phyloP scores from a whole-genome alignment of 768 basidiomycete species.

The Tephrocybe sp. region DNA sequence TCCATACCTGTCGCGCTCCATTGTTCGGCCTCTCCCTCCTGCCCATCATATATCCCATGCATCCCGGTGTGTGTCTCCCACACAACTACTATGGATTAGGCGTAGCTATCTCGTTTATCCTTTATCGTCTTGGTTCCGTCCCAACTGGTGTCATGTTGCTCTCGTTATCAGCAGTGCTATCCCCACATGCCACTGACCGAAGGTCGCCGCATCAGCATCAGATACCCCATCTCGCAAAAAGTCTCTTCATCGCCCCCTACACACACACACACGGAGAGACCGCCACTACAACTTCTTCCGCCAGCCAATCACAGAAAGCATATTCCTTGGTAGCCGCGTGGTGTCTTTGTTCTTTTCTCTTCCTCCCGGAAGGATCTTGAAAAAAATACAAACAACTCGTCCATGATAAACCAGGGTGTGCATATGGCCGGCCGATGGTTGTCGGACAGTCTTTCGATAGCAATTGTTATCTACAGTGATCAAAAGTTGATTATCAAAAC shows the following conservation, averaged over 20 bases:
- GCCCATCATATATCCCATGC: neutral
- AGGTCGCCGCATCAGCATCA: too few species aligned
- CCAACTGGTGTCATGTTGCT: neutral
- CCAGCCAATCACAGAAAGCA: conserved; percentile 1
- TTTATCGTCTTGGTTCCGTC: conserved; percentile 12
- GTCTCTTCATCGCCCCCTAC: too few species aligned
- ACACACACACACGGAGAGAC: too few species aligned
- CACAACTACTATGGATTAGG: too few species aligned
- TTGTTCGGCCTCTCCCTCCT: too few species aligned
- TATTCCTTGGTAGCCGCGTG: neutral
- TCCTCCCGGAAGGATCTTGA: conserved; percentile 10
- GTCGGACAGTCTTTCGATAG: too few species aligned
- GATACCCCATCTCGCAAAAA: neutral
- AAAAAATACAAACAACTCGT: conserved; percentile 1
- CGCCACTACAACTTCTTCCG: neutral
- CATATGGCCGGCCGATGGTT: neutral
- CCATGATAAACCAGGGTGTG: neutral
- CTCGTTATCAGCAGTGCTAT: neutral
- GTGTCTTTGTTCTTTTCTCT: neutral
- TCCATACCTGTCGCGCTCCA: too few species aligned
- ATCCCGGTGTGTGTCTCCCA: too few species aligned
- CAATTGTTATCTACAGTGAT: too few species aligned
- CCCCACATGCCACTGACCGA: neutral
- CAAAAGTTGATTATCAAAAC: too few species aligned
- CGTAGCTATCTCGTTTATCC: too few species aligned